phyloP scores from a whole-genome alignment of 306 rosid genomes.

The Quercus aquifolioides region DNA sequence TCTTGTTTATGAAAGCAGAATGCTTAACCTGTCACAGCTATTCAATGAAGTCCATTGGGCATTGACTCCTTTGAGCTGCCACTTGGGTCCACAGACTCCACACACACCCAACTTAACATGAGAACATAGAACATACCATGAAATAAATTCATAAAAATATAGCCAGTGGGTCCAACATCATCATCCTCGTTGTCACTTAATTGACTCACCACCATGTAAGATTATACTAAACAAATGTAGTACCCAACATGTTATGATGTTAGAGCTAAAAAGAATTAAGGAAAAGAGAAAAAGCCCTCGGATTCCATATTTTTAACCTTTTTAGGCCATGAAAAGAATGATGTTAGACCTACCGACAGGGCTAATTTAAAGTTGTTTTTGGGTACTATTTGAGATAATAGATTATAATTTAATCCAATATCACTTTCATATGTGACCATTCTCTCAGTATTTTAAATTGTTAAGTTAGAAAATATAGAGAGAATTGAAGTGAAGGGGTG shows the following conservation, averaged over 20 bases:
- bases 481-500: too few species aligned
- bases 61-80: neutral
- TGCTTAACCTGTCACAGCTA: neutral
- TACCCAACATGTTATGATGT: neutral
- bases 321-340: too few species aligned
- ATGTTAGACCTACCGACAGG: too few species aligned
- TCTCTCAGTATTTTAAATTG: too few species aligned
- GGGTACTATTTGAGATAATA: too few species aligned
- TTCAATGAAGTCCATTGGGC: neutral
- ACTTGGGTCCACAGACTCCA: neutral
- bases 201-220: neutral
- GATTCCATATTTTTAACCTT: neutral
- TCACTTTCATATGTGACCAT: too few species aligned
- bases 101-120: neutral
- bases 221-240: neutral
- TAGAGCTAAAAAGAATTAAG: neutral
- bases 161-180: neutral
- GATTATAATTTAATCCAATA: too few species aligned
- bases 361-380: too few species aligned
- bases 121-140: neutral
- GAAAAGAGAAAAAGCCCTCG: neutral
- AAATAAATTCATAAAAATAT: neutral
- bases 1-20: neutral
- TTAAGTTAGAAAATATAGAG: too few species aligned
- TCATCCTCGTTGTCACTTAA: neutral